A percentile compares a stretch with the other conserved stretches of the same genome.
Conservation (phyloP, 176 grass and related monocot species). For the Sorghum bicolor region DNA sequence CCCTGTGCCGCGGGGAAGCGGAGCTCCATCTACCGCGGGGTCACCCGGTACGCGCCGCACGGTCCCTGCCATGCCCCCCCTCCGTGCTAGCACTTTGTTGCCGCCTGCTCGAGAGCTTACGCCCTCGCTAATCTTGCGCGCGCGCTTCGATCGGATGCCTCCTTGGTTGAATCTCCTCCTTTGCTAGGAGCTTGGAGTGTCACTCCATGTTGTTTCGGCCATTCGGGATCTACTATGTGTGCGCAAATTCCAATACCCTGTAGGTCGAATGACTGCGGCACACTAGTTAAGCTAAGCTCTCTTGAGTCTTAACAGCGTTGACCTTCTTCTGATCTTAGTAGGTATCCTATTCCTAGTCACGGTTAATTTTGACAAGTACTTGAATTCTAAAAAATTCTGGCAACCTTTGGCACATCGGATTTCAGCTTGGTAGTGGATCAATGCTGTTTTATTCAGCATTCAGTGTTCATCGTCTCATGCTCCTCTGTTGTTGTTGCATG, state of each 20-base stretch:
- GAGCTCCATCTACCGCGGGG: slow-evolving; percentile 98
- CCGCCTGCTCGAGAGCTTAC: not conserved
- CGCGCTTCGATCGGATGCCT: not conserved
- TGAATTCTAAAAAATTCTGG: not conserved
- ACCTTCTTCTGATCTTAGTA: not conserved
- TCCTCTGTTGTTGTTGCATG: not conserved
- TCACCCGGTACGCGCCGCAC: slow-evolving; percentile 63
- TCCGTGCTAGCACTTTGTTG: not conserved
- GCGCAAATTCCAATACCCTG: not conserved
- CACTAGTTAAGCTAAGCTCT: not conserved
- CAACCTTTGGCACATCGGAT: not conserved
- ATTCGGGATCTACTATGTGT: slow-evolving; percentile 2
- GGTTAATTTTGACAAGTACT: not conserved
- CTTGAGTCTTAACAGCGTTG: not conserved
- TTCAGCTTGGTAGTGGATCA: not conserved
- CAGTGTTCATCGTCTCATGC: not conserved
- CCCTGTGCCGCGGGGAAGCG: slow-evolving; percentile 95
- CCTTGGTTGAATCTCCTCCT: not conserved
- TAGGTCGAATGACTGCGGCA: not conserved
- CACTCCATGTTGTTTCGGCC: not conserved
- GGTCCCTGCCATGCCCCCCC: not conserved
- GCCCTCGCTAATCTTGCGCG: not conserved
- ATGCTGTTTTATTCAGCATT: not conserved
- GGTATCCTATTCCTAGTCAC: not conserved
- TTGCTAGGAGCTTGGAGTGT: not conserved